phyloP scores from a whole-genome alignment of 441 rosid genomes.

The Syzygium malaccense region DNA sequence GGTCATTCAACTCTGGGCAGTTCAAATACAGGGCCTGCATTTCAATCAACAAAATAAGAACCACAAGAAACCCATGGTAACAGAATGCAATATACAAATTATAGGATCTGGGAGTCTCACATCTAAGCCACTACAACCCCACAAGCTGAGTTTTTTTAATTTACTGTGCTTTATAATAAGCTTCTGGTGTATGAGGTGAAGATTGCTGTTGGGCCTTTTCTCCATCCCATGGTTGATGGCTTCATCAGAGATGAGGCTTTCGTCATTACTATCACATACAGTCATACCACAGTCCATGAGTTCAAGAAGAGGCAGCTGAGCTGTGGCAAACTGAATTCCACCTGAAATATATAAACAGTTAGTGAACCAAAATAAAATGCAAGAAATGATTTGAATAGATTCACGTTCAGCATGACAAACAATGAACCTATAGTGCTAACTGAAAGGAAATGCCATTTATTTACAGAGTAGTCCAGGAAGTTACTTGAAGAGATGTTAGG shows the following conservation, averaged over 20 bases:
- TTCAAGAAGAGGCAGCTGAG: too few species aligned
- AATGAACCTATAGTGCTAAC: background rate
- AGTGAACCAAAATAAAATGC: too few species aligned
- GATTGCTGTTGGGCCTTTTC: too few species aligned
- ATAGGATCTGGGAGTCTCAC: conserved; percentile 37
- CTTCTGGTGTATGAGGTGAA: too few species aligned
- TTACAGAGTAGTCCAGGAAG: conserved; percentile 8
- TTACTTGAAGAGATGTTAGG: conserved; percentile 97
- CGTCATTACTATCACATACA: too few species aligned
- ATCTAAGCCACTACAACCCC: conserved; percentile 15
- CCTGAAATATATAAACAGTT: too few species aligned
- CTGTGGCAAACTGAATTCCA: too few species aligned
- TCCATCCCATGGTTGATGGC: too few species aligned
- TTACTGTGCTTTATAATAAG: too few species aligned
- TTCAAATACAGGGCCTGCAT: conserved; percentile 81
- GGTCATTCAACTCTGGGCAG: conserved; percentile 82
- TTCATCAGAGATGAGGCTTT: too few species aligned
- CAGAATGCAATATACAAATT: background rate
- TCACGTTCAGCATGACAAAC: background rate
- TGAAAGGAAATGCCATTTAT: background rate
- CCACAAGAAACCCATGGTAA: background rate
- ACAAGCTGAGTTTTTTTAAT: too few species aligned
- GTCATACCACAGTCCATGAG: too few species aligned
- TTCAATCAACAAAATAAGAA: conserved; percentile 16
- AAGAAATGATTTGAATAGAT: background rate